Base-by-base conservation (phyloP, 1,284 basidiomycete genomes). In the Boletus semigastroideus region DNA sequence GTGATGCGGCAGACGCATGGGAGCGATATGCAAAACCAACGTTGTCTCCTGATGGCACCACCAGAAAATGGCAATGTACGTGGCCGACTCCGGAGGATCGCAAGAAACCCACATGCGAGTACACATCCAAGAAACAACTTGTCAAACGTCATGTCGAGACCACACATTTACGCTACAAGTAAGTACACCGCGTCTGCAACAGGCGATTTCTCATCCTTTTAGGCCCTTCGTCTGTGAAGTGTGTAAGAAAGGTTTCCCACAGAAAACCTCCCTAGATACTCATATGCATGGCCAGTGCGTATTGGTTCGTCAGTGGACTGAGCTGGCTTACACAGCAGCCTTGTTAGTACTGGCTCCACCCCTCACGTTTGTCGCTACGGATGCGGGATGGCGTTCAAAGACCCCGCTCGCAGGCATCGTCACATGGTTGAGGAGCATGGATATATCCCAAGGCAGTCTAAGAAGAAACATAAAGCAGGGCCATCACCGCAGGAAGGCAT, bases 111-210 rank as follows among this genome's bases (percentile, higher is more conserved):
- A 64, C 54, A 37, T 86, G 85, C 61, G 68, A 71, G 16, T 87
- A 85, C 58, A 67, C 62, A 25, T 76, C 77, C 19, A 83, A 84
- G 61, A 84, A 83, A 62, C 84, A 86, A 64, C 72, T 84, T 34
- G 80, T 87, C 53, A 85, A 85, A 62, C 75, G 85, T 28, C 85
- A 87, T 64, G 74, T 87, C 49, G 78, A 84, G 64, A 80, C 79
- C 13, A 79, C 77, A 27, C 85, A 87, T 63, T 64, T 87, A 42
- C 74, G 77, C 48, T 76, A 79, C 59, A 83, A 80, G 85, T 83
- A 54, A 55, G 79, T 68, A 34, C 46, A 48, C 42, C 48, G 40
- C 45, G 47, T 48, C 45, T 54, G 27, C 53, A 46, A 39, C 42
- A 48, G 42, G 45, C 42, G 31, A 30, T 28, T 47, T 55, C 57